Evolutionary conservation across 2,329 filamentous ascomycete species (phyloP), one percentile per base, ranked within the genome.

Genomic region (Magnaporthiopsis poae): DNA sequence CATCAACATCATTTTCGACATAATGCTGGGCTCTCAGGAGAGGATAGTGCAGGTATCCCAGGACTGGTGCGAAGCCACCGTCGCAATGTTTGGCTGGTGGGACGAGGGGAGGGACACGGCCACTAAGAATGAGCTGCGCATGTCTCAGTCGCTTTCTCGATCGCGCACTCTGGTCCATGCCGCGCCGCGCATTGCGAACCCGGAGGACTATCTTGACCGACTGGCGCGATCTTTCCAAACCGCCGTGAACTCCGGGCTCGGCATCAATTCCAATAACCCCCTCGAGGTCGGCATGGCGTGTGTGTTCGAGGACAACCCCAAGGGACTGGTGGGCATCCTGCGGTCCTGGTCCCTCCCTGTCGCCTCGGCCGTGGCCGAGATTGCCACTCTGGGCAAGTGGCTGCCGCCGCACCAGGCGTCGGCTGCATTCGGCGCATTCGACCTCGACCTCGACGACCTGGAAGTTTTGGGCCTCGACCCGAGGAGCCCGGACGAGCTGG

Each of bases 21-120:
- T 96, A 68, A 79, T 96, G 1, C 83, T 95, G 5, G 93, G 94
- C 52, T 86, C 90, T 69, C 82, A 87, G 12, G 85, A 88, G 52
- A 88, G 92, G 27, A 91, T 97, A 65, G 80, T 96, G 68, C 85
- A 88, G 62, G 86, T 88, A 61, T 86, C 92, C 0, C 88, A 94
- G 73, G 93, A 97, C 76, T 98, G 94, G 94, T 87, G 94, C 65
- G 94, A 98, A 79, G 93, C 92, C 0, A 90, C 89, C 0, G 79
- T 97, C 68, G 90, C 89, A 1, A 80, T 98, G 64, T 88, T 93
- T 39, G 88, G 90, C 7, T 98, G 94, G 94, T 96, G 93, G 92
- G 89, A 96, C 73, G 91, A 95, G 68, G 85, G 86, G n/a, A 85
- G 87, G 68, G 83, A 76, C 64, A 77, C 73, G 63, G 73, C 77